phyloP scores from a whole-genome alignment of 371 early-diverging fungal species.

The Lichtheimia ornata region DNA sequence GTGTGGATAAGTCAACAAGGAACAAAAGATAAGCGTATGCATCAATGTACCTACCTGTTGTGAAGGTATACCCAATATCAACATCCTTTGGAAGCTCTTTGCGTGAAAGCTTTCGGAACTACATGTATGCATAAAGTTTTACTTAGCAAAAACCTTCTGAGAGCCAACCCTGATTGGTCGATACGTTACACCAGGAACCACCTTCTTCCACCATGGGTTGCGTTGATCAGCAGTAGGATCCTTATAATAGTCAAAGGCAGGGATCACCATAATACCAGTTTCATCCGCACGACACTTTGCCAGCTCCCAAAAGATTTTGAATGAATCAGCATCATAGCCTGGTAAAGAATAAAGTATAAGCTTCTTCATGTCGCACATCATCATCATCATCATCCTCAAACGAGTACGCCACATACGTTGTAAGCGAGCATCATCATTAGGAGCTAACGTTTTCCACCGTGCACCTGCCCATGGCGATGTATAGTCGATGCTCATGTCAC shows the following conservation, averaged over 20 bases:
- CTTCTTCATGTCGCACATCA: neutral
- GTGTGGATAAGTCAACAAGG: neutral
- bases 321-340: constrained; percentile 33
- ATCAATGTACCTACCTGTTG: constrained; percentile 39
- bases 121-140: neutral
- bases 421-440: constrained; percentile 44
- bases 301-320: constrained; percentile 33
- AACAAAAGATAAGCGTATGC: neutral
- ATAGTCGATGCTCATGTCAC: constrained; percentile 50
- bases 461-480: constrained; percentile 73
- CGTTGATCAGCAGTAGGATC: constrained; percentile 32
- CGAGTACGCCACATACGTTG: constrained; percentile 23
- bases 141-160: neutral
- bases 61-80: constrained; percentile 50
- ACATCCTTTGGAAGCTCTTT: constrained; percentile 18
- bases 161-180: neutral
- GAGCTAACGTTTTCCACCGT: constrained; percentile 68
- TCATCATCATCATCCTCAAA: neutral
- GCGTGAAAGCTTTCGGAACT: constrained; percentile 51
- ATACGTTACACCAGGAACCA: constrained; percentile 51
- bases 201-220: constrained; percentile 54
- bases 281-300: constrained; percentile 28
- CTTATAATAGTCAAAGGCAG: constrained; percentile 40
- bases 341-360: neutral
- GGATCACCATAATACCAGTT: constrained; percentile 33